Percentiles rank a stretch among this genome's conserved stretches.
These are phyloP conservation scores for Pleurotus tuber-regium DNA, from an alignment of 768 basidiomycete genomes.

Conservation along the genomic window DNA sequence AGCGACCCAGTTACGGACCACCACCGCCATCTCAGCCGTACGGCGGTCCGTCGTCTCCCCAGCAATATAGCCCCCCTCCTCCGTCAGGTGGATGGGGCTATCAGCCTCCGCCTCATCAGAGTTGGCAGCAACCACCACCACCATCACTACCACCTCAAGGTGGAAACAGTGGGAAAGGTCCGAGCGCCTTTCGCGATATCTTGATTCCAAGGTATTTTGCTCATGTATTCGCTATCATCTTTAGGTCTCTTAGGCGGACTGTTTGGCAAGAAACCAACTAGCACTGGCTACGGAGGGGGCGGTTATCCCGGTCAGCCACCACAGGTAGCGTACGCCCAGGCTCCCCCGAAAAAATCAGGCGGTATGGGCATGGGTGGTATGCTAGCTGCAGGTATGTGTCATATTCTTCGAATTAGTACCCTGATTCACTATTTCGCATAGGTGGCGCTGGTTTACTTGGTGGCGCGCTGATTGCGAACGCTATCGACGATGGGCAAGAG, in stretches of 20 bases:
- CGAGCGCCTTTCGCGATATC: conserved; percentile 11
- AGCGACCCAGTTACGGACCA: conserved; percentile 22
- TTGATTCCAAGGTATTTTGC: not conserved
- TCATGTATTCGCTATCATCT: not conserved
- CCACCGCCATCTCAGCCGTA: conserved; percentile 20
- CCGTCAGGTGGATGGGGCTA: conserved; percentile 15
- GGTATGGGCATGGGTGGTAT: conserved; percentile 51
- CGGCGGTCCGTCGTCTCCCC: conserved; percentile 19
- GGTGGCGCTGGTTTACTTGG: conserved; percentile 69
- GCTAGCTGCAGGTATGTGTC: conserved; percentile 41
- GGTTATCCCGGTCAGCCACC: conserved; percentile 26
- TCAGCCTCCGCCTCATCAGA: conserved; percentile 9
- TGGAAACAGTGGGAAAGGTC: conserved; percentile 18
- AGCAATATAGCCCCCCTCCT: conserved; percentile 23
- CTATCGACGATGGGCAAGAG: conserved; percentile 36
- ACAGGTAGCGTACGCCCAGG: conserved; percentile 33
- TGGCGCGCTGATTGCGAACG: conserved; percentile 53
- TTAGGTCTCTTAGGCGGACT: not conserved
- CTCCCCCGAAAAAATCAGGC: conserved; percentile 34
- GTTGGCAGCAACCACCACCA: conserved; percentile 17
- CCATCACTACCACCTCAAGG: conserved; percentile 18
- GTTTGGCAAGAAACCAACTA: conserved; percentile 1
- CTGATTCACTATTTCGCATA: conserved; percentile 16
- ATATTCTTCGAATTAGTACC: conserved; percentile 4
- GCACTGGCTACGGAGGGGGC: conserved; percentile 6